Evolutionary conservation across 2,329 filamentous ascomycete genomes (phyloP), one percentile per base, ranked within the genome.

Genomic region (Paramyrothecium sp.): DNA sequence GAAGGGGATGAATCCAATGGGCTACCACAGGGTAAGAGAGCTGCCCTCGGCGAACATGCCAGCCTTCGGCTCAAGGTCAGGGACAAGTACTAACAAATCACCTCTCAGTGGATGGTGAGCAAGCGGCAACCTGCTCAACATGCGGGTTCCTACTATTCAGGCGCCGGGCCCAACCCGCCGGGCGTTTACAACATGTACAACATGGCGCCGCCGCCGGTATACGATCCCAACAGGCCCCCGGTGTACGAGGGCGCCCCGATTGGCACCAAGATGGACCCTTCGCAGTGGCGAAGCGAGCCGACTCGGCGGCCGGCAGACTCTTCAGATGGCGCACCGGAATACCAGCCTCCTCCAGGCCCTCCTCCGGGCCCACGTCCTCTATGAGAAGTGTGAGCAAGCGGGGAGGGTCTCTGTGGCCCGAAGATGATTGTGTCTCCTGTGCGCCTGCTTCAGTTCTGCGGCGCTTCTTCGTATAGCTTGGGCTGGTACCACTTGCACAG

Each of bases 21-120:
- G 73, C 60, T 94, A 94, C 68, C 90, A 95, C 73, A 78, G 87
- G 66, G 86, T 89, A 79, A 34, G 82, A 21, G 50, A 34, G 11
- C 47, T 47, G 12, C 20, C 55, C 56, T 17, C 4, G 13, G n/a
- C 13, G n/a, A n/a, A 17, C 13, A 16, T 44, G n/a, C 5, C 13
- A 44, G 13, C 5, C 13, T 17, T 19, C 13, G 13, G 38, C 8
- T 16, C 41, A 57, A 8, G 8, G 10, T 4, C 21, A 30, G 34
- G 41, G 30, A 19, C 23, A 34, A 19, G 46, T 54, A 22, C 13
- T 51, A 22, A 52, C 41, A 16, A 30, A 30, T 17, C 55, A 56
- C 41, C 46, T 53, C 41, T 23, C 57, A 85, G 82, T 85, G 79
- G 72, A 75, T 86, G 54, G 77, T 85, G 60, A 76, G 77, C 59